Base-by-base conservation (phyloP, 2,329 filamentous ascomycete genomes). In the Pseudopithomyces maydicus region DNA sequence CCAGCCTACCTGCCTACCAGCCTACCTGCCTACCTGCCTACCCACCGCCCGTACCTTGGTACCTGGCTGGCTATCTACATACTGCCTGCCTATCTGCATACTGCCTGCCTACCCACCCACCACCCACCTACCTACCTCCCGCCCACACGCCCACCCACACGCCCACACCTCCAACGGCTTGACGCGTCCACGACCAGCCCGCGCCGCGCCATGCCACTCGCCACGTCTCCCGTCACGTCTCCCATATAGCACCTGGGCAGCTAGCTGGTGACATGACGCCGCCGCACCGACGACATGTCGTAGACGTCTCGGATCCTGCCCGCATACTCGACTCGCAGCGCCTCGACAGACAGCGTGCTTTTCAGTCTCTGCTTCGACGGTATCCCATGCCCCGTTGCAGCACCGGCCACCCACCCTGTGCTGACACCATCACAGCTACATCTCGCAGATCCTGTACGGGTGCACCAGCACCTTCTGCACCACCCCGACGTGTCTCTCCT, bases 401-500 rank as follows among this genome's bases (percentile, higher is more conserved):
- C n/a, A n/a, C n/a, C n/a, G n/a, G n/a, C n/a, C 11, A 15, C 10
- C 38, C 36, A 32, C 2, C 49, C 23, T 32, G 46, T 41, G 47
- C 57, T 62, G 39, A 61, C 23, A 17, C 29, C 19, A 8, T 29
- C n/a, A 22, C 61, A 94, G 90, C 67, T 96, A 90, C 71, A 87
- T 93, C 48, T 81, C 85, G 33, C 92, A 97, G 76, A 85, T 97
- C n/a, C 86, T 92, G 55, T 84, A 90, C 63, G 92, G 92, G 61
- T 97, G 92, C 72, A 86, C 85, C 59, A 85, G 84, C 62, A 79
- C 82, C 52, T 80, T 82, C 50, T 97, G 92, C 76, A 81, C 81
- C 35, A 94, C 88, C 1, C 78, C 91, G 14, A 94, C 91, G 14
- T 97, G 92, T 78, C 89, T 94, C 69, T 92, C 88, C 59, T 92